Conservation (phyloP, 2,329 filamentous ascomycete species). For the Stenocarpella maydis region DNA sequence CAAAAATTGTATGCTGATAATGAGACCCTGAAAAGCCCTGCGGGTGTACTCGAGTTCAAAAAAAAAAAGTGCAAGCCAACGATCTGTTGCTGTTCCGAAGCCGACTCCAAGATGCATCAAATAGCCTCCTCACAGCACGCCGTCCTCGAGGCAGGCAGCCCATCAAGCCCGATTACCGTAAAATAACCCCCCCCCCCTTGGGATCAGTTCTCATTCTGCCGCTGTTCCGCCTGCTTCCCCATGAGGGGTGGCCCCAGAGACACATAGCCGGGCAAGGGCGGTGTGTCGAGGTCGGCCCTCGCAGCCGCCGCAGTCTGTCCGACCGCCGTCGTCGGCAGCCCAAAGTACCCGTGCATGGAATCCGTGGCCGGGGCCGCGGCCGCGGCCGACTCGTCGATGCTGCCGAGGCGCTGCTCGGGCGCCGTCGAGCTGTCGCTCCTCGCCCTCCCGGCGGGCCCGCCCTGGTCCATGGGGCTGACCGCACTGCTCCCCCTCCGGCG, state of each 20-base stretch:
- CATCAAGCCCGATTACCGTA: not conserved
- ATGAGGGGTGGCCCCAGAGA: not conserved
- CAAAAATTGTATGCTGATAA: conserved; percentile 2
- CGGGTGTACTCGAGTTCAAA: not conserved
- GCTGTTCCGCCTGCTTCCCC: not conserved
- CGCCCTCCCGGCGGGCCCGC: conserved; percentile 31
- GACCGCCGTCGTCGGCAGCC: conserved; percentile 48
- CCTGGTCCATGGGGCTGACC: conserved; percentile 38
- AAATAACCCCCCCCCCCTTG: too few species aligned
- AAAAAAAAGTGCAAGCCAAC: not conserved
- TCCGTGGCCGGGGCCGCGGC: conserved; percentile 22
- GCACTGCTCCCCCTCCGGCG: conserved; percentile 43
- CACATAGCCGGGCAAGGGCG: conserved; percentile 28
- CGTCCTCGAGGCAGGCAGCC: not conserved
- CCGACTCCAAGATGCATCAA: not conserved
- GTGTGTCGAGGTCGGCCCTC: conserved; percentile 34
- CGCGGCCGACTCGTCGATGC: conserved; percentile 52
- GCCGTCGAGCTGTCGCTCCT: conserved; percentile 39
- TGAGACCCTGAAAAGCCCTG: not conserved
- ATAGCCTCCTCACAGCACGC: not conserved
- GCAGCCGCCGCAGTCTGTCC: conserved; percentile 52
- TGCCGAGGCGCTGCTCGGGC: conserved; percentile 40
- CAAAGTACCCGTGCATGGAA: conserved; percentile 56
- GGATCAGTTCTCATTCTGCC: not conserved
- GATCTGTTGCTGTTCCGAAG: not conserved